These are phyloP conservation scores for Xylariales sp. DNA, from an alignment of 2,329 filamentous ascomycete genomes.

Conservation along the genomic window DNA sequence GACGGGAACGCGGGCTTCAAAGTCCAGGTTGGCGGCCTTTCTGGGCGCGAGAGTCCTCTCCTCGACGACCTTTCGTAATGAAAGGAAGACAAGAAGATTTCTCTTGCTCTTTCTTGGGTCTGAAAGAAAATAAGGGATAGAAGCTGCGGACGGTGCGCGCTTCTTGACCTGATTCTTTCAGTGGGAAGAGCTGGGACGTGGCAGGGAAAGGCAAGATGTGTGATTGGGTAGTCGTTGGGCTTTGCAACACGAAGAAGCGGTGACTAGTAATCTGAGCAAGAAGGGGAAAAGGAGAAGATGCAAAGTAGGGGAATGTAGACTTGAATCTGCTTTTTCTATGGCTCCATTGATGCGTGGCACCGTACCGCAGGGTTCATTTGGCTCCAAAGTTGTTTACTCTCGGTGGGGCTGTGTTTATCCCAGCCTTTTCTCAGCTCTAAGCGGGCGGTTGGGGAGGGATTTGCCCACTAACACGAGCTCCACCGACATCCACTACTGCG, in stretches of 20 bases:
- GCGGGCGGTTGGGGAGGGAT: not conserved
- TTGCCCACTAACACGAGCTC: not conserved
- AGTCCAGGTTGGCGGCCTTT: constrained; percentile 97
- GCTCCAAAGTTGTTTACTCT: constrained; percentile 10
- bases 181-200: constrained; percentile 19
- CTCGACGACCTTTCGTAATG: constrained; percentile 42
- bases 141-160: constrained; percentile 26
- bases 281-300: constrained; percentile 4
- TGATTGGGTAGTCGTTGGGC: constrained; percentile 18
- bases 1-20: constrained; percentile 98
- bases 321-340: constrained; percentile 6
- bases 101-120: constrained; percentile 56
- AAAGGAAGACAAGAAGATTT: constrained; percentile 65
- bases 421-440: constrained; percentile 3
- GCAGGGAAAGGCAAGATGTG: constrained; percentile 26
- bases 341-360: constrained; percentile 9
- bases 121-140: constrained; percentile 34
- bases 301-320: constrained; percentile 2
- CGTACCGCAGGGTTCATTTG: constrained; percentile 9
- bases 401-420: constrained; percentile 11
- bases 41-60: constrained; percentile 38
- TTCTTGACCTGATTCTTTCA: constrained; percentile 31
- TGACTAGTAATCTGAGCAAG: constrained; percentile 5
- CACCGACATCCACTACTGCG: not conserved
- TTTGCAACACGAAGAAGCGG: constrained; percentile 4